Conservation (phyloP, 345 rosid species). For the Eutrema yunnanense region DNA sequence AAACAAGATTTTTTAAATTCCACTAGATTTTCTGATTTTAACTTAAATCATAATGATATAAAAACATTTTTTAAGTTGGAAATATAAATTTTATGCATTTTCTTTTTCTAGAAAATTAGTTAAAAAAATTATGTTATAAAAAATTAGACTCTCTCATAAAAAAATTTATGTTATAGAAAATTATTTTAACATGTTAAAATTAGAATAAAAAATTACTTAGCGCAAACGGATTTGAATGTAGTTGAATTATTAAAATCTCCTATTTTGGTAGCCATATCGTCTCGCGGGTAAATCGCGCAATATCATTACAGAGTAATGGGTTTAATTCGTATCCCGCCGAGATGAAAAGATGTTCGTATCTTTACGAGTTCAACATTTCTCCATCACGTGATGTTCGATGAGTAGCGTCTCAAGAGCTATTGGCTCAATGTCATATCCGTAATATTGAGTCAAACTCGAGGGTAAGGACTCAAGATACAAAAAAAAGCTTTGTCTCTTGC, state of each 20-base stretch:
- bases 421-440: slow-evolving; percentile 37
- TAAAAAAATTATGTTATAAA: no score
- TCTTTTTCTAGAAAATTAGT: no score
- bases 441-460: slow-evolving; percentile 25
- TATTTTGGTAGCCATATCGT: not conserved
- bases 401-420: slow-evolving; percentile 29
- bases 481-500: slow-evolving; percentile 47
- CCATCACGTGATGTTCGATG: slow-evolving; percentile 43
- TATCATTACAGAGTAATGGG: not conserved
- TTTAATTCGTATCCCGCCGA: not conserved
- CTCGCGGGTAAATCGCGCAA: not conserved
- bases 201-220: no score
- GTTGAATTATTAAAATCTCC: not conserved
- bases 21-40: no score
- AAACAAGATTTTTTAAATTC: no score
- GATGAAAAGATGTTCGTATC: slow-evolving; percentile 8
- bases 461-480: slow-evolving; percentile 1
- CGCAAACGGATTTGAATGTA: not conserved
- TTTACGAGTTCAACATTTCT: slow-evolving; percentile 23
- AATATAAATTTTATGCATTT: no score
- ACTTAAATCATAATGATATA: no score
- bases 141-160: no score
- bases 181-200: no score
- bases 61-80: no score
- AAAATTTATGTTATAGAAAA: no score